phyloP scores from a whole-genome alignment of 345 rosid species.

The Gossypium herbaceum region DNA sequence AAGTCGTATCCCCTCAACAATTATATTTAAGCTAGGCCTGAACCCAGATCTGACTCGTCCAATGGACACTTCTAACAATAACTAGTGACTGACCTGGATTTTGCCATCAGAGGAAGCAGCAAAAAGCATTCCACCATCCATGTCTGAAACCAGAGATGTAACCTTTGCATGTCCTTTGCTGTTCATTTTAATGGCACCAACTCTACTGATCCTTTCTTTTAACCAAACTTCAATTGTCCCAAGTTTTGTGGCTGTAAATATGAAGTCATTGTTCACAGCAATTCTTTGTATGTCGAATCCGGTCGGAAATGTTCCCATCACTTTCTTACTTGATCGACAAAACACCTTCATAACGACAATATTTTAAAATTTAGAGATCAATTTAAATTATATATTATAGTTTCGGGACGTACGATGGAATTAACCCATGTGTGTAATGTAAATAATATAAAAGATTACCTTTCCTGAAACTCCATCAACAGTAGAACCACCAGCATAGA shows the following conservation, averaged over 20 bases:
- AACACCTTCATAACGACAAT: constrained; percentile 33
- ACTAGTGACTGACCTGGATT: constrained; percentile 38
- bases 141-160: constrained; percentile 38
- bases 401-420: too few relatives aligned
- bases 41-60: too few relatives aligned
- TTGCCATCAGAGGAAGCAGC: constrained; percentile 58
- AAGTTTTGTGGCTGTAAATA: constrained; percentile 49
- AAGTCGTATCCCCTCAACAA: too few relatives aligned
- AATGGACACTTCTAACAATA: too few relatives aligned
- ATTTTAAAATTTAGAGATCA: too few relatives aligned
- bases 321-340: constrained; percentile 29
- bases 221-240: constrained; percentile 60
- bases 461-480: constrained; percentile 58
- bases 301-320: constrained; percentile 31
- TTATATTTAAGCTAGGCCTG: too few relatives aligned
- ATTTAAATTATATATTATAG: too few relatives aligned
- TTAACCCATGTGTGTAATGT: too few relatives aligned
- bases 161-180: constrained; percentile 37
- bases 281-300: constrained; percentile 42
- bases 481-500: constrained; percentile 46
- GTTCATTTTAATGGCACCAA: constrained; percentile 32
- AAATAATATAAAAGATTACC: constrained; percentile 21
- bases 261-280: constrained; percentile 42
- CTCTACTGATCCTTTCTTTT: constrained; percentile 34
- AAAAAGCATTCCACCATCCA: constrained; percentile 47